These are phyloP conservation scores for Quercus wislizeni DNA, from an alignment of 306 rosid genomes.

Conservation along the genomic window DNA sequence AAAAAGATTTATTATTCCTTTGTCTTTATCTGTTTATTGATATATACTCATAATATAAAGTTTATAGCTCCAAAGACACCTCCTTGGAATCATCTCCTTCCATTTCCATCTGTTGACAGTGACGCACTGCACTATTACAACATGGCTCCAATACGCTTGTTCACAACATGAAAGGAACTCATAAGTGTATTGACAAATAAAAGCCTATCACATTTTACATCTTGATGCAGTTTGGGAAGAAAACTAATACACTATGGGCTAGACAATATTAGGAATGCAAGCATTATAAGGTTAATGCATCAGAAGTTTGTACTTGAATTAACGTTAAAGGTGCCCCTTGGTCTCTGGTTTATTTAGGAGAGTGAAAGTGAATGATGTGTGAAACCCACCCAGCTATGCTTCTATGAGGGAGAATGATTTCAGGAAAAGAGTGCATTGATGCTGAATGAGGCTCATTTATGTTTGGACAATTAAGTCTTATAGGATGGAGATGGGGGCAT, in stretches of 20 bases:
- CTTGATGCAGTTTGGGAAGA: neutral
- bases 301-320: neutral
- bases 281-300: neutral
- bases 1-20: neutral
- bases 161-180: neutral
- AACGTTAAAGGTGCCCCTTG: neutral
- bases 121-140: neutral
- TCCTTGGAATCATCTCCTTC: neutral
- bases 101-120: neutral
- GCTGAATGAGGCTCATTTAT: neutral
- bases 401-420: neutral
- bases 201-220: neutral
- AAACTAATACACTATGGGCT: no score
- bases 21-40: neutral
- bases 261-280: neutral
- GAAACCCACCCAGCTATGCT: neutral
- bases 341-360: neutral
- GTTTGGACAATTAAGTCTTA: neutral
- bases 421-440: neutral
- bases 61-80: neutral
- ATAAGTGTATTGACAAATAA: neutral
- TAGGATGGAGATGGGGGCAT: neutral
- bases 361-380: neutral
- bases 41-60: neutral
- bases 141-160: neutral